Evolutionary conservation across 2,329 filamentous ascomycete genomes (phyloP).

Genomic region (Fusarium verrucosum): DNA sequence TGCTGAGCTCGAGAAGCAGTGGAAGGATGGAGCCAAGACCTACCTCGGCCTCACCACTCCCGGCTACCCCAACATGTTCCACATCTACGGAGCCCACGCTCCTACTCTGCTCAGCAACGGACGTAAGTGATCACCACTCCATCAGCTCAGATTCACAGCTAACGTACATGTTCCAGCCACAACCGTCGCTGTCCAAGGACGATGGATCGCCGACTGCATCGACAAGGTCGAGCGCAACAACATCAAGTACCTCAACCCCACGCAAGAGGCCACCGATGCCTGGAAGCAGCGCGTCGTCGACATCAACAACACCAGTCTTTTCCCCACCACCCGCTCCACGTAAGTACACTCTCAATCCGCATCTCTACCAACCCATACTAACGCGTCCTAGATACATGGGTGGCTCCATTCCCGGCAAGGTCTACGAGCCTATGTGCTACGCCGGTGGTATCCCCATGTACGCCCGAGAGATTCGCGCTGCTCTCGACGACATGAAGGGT

Average conservation of each 20-base stretch:
- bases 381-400: slow-evolving; percentile 61
- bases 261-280: slow-evolving; percentile 50
- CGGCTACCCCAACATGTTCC: slow-evolving; percentile 62
- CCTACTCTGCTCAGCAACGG: slow-evolving; percentile 67
- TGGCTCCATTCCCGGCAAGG: slow-evolving; percentile 63
- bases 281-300: slow-evolving; percentile 63
- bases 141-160: neutral
- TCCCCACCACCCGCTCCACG: slow-evolving; percentile 54
- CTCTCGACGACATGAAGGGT: slow-evolving; percentile 32
- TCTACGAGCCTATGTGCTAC: slow-evolving; percentile 61
- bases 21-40: slow-evolving; percentile 53
- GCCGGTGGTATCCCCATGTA: slow-evolving; percentile 54
- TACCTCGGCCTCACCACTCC: slow-evolving; percentile 56
- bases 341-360: neutral
- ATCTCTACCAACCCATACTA: neutral
- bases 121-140: slow-evolving; percentile 32
- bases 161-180: slow-evolving; percentile 48
- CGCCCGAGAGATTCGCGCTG: slow-evolving; percentile 32
- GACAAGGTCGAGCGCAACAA: slow-evolving; percentile 56
- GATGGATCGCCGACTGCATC: slow-evolving; percentile 64
- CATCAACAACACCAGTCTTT: slow-evolving; percentile 56
- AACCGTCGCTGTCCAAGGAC: slow-evolving; percentile 63
- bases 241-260: slow-evolving; percentile 63
- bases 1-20: slow-evolving; percentile 54
- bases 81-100: slow-evolving; percentile 65